These are phyloP conservation scores for Beauveria medogensis DNA, from an alignment of 2,329 filamentous ascomycete species.

Conservation along the genomic window DNA sequence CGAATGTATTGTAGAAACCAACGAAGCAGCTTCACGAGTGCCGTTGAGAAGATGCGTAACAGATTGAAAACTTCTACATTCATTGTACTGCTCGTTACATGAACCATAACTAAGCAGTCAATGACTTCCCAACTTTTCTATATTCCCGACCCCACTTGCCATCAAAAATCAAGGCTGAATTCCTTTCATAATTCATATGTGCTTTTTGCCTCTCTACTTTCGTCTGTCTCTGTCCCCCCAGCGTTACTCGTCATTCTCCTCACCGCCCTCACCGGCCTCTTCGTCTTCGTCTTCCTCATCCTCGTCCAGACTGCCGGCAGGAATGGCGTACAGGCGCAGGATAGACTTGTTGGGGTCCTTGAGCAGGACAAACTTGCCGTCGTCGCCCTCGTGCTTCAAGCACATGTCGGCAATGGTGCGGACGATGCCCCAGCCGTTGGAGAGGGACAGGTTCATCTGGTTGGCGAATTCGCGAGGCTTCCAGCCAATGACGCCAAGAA, in stretches of 20 bases:
- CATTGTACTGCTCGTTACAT: constrained; percentile 3
- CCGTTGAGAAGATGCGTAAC: background rate
- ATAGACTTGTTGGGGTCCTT: constrained; percentile 97
- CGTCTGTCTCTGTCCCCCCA: background rate
- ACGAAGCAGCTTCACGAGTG: background rate
- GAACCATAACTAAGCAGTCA: constrained; percentile 1
- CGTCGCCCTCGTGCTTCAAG: constrained; percentile 52
- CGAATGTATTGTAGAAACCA: background rate
- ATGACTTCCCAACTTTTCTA: constrained; percentile 7
- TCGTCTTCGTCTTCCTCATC: constrained; percentile 63
- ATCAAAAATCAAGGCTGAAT: constrained; percentile 7
- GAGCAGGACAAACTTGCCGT: constrained; percentile 72
- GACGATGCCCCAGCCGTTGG: constrained; percentile 98
- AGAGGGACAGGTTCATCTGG: constrained; percentile 96
- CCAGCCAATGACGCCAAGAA: constrained; percentile 93
- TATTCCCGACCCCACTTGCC: background rate
- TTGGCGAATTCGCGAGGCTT: constrained; percentile 94
- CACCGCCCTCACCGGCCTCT: constrained; percentile 40
- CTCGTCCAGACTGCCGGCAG: constrained; percentile 81
- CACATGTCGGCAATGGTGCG: constrained; percentile 96
- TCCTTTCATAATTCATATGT: constrained; percentile 8
- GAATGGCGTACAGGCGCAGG: constrained; percentile 86
- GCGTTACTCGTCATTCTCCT: constrained; percentile 25
- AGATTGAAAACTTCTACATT: background rate
- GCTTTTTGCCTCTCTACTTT: constrained; percentile 14